These are phyloP conservation scores for Lippia alba DNA, from an alignment of 305 asterid species.

Conservation along the genomic window DNA sequence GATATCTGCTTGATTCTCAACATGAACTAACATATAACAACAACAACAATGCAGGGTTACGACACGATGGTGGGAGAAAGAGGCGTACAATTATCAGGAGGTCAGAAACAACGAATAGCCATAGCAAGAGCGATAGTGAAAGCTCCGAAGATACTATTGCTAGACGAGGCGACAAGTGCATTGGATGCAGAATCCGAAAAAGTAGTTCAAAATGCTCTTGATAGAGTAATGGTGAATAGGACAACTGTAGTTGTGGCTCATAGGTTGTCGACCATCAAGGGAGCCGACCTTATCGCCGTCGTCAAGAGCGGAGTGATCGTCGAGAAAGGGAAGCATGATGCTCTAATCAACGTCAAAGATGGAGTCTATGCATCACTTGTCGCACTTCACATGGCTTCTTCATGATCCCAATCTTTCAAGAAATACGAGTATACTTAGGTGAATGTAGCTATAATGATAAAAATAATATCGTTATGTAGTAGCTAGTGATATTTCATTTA, in stretches of 20 bases:
- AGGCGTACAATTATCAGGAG: slow-evolving; percentile 69
- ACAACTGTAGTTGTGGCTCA: slow-evolving; percentile 69
- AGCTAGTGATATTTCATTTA: background rate
- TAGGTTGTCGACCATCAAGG: slow-evolving; percentile 61
- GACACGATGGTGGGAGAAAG: slow-evolving; percentile 64
- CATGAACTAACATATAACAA: background rate
- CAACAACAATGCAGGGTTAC: slow-evolving; percentile 44
- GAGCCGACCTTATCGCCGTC: slow-evolving; percentile 61
- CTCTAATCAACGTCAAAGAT: slow-evolving; percentile 46
- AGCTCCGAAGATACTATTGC: slow-evolving; percentile 53
- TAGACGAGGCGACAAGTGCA: slow-evolving; percentile 78
- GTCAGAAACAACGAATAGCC: slow-evolving; percentile 66
- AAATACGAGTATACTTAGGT: background rate
- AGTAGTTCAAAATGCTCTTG: slow-evolving; percentile 70
- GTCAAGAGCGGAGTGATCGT: slow-evolving; percentile 60
- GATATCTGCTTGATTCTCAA: too few species aligned
- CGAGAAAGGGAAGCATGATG: slow-evolving; percentile 68
- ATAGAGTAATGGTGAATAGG: slow-evolving; percentile 60
- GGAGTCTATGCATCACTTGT: slow-evolving; percentile 65
- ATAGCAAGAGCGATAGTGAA: slow-evolving; percentile 64
- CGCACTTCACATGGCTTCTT: slow-evolving; percentile 48
- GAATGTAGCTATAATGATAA: background rate
- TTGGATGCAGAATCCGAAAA: slow-evolving; percentile 73
- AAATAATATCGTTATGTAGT: background rate
- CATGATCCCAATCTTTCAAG: slow-evolving; percentile 1